A percentile compares a stretch with the other conserved stretches of the same genome.
phyloP scores from a whole-genome alignment of 306 rosid species.

The Herpetospermum pedunculosum region DNA sequence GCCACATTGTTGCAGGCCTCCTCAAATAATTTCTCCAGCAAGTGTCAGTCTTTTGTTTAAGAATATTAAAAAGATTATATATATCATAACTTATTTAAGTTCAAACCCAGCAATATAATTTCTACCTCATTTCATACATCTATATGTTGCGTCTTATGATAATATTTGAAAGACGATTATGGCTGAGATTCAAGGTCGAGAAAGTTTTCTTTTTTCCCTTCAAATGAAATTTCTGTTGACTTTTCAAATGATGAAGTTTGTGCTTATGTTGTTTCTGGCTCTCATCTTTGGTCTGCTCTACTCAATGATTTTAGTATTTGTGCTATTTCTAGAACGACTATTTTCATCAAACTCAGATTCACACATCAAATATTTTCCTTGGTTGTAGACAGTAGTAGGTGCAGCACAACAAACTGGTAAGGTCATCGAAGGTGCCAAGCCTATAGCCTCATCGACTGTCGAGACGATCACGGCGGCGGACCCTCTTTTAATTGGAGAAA shows the following conservation, averaged over 20 bases:
- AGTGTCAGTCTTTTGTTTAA: no score
- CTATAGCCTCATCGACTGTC: slow-evolving; percentile 67
- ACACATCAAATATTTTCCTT: slow-evolving; percentile 10
- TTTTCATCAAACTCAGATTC: not conserved
- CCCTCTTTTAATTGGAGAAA: slow-evolving; percentile 56
- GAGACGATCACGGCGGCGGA: slow-evolving; percentile 66
- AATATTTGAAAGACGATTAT: not conserved
- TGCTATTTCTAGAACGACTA: not conserved
- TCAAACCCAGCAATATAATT: no score
- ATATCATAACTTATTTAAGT: no score
- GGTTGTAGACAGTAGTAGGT: slow-evolving; percentile 63
- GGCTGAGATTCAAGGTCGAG: not conserved
- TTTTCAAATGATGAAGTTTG: not conserved
- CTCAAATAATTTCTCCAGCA: no score
- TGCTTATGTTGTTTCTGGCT: not conserved
- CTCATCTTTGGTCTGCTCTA: not conserved
- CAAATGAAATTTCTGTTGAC: not conserved
- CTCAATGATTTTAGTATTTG: not conserved
- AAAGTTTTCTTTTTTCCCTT: not conserved
- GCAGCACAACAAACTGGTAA: slow-evolving; percentile 72
- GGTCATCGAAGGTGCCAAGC: slow-evolving; percentile 76
- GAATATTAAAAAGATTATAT: no score
- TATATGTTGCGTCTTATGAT: not conserved
- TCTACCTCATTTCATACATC: not conserved
- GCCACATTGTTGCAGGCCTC: no score